Conservation (phyloP, 1,284 basidiomycete genomes). For the Ustilago crameri region DNA sequence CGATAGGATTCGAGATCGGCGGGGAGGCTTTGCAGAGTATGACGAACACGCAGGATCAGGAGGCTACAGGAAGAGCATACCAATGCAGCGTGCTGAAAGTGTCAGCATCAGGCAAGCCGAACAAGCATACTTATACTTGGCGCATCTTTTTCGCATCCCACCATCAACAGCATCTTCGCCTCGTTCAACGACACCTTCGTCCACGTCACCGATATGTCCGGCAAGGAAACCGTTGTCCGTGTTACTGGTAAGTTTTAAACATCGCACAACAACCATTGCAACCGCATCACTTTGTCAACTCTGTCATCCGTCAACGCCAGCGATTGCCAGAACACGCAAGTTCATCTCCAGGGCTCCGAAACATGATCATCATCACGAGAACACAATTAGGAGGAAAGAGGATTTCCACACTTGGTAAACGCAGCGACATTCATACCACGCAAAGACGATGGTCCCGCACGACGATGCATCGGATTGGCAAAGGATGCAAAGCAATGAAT, state of each 20-base stretch:
- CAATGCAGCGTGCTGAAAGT: conserved; percentile 18
- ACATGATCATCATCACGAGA: too few relatives aligned
- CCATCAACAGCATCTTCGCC: conserved; percentile 64
- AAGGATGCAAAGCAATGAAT: not conserved
- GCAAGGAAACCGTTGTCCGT: conserved; percentile 98
- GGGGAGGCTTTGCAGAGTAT: too few relatives aligned
- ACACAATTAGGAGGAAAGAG: too few relatives aligned
- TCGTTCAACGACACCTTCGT: conserved; percentile 99
- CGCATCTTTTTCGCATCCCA: not conserved
- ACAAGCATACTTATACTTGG: conserved; percentile 27
- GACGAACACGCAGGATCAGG: too few relatives aligned
- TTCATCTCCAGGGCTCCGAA: not conserved
- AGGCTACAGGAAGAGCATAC: not conserved
- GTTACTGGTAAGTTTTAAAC: conserved; percentile 84
- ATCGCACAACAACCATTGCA: not conserved
- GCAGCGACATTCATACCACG: too few relatives aligned
- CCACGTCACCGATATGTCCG: conserved; percentile 97
- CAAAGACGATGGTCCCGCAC: not conserved
- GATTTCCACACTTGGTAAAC: too few relatives aligned
- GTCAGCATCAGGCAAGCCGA: not conserved
- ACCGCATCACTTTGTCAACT: conserved; percentile 1
- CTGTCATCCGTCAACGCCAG: not conserved
- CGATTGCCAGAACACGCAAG: too few relatives aligned
- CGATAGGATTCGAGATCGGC: too few relatives aligned
- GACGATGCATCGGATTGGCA: conserved; percentile 1